A percentile compares a stretch with the other conserved stretches of the same genome.
Evolutionary conservation across 2,329 filamentous ascomycete species (phyloP).

Genomic region (Scedosporium boydii): DNA sequence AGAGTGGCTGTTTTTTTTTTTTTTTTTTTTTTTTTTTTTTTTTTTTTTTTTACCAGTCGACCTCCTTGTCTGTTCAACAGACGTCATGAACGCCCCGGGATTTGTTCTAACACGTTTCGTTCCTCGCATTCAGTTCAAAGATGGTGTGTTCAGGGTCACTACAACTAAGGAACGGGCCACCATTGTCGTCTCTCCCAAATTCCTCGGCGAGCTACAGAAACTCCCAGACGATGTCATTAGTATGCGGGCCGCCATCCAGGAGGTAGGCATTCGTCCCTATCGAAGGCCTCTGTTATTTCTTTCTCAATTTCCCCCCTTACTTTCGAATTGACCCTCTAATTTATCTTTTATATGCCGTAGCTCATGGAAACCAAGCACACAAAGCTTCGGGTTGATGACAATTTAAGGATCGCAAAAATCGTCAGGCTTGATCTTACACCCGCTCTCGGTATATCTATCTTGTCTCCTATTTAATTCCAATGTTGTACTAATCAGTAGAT

Average conservation of each 20-base stretch:
- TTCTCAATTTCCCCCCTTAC: neutral
- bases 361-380: constrained; percentile 24
- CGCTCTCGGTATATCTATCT: constrained; percentile 15
- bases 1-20: too few species aligned
- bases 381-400: constrained; percentile 15
- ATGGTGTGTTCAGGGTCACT: constrained; percentile 18
- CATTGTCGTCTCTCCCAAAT: constrained; percentile 20
- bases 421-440: constrained; percentile 24
- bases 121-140: constrained; percentile 18
- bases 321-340: neutral
- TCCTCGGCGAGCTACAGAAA: constrained; percentile 20
- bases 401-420: constrained; percentile 15
- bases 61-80: too few species aligned
- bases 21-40: too few species aligned
- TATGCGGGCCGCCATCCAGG: constrained; percentile 17
- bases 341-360: constrained; percentile 8
- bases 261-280: constrained; percentile 9
- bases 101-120: neutral
- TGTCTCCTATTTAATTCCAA: neutral
- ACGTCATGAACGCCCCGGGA: too few species aligned
- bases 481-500: neutral
- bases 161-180: constrained; percentile 16
- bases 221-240: constrained; percentile 22
- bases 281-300: neutral
- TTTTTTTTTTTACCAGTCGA: neutral